Percentiles rank a stretch among this genome's conserved stretches.
These are phyloP conservation scores for Luffa acutangula DNA, from an alignment of 306 rosid genomes.

Conservation along the genomic window DNA sequence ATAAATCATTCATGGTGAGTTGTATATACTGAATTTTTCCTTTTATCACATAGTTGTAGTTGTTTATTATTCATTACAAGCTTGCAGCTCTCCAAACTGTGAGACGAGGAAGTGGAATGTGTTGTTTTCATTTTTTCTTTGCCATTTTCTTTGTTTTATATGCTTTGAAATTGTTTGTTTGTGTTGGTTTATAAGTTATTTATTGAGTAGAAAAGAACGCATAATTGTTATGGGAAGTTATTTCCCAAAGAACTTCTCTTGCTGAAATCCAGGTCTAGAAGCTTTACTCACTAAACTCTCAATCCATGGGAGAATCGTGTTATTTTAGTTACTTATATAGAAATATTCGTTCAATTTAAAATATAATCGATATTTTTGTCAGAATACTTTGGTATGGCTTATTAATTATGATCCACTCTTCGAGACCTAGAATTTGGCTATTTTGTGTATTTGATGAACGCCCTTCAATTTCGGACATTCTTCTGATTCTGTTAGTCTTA, in stretches of 20 bases:
- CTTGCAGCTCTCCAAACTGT: slow-evolving; percentile 85
- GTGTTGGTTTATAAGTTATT: neutral
- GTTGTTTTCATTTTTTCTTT: slow-evolving; percentile 18
- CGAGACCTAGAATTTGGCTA: neutral
- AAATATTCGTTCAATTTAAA: no score
- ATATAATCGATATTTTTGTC: neutral
- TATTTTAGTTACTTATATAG: no score
- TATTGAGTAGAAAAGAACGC: no score
- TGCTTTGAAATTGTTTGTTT: no score
- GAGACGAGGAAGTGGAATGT: slow-evolving; percentile 97
- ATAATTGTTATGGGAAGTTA: no score
- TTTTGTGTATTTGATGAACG: neutral
- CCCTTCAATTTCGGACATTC: neutral
- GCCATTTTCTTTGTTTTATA: neutral
- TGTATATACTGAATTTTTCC: slow-evolving; percentile 2
- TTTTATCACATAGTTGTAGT: slow-evolving; percentile 14
- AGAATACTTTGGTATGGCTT: neutral
- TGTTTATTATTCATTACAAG: slow-evolving; percentile 18
- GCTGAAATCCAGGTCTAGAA: no score
- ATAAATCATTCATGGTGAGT: slow-evolving; percentile 95
- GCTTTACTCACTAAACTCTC: no score
- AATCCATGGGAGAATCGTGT: no score
- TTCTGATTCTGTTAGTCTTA: slow-evolving; percentile 9
- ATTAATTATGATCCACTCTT: neutral
- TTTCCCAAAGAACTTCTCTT: no score